Base-by-base conservation (phyloP, 1,284 basidiomycete species). In the Trametes polyzona region DNA sequence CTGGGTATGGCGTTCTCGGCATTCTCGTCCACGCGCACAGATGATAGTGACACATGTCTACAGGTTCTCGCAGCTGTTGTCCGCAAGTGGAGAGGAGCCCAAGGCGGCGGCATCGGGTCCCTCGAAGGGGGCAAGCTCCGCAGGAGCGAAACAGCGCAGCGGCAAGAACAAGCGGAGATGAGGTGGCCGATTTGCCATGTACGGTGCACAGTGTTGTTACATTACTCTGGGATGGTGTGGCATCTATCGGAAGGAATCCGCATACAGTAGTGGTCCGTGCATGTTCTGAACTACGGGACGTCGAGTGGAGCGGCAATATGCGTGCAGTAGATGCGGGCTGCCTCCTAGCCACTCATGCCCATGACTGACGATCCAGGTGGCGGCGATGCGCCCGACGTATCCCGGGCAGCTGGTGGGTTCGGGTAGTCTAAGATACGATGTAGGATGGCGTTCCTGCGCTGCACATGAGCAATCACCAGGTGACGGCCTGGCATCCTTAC, bases 371-470 rank as follows among this genome's bases (percentile, higher is more conserved):
- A 23, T 29, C 55, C 39, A 10, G 39, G 26, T n/a, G 57, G 27
- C 23, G 64, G 46, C 37, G 55, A 24, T 19, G 47, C 30, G 8
- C 19, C 41, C 23, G 49, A 8, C 16, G 35, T 8, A 16, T 47
- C 40, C 23, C 55, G 51, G 16, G 16, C n/a, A 43, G 42, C 19
- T 12, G 29, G 19, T 21, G 24, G 11, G 43, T 29, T 42, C 3
- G 81, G 78, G 66, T 83, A 84, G 41, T 80, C 75, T 17, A 88
- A 76, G 27, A 80, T 82, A 44, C 75, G 79, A 51, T 82, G 82
- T 54, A 90, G 73, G 48, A 82, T 70, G 1, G 75, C 68, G 66
- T 90, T 90, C 65, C 88, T 89, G 66, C 11, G 23, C 12, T 35
- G n/a, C 7, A 23, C n/a, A 33, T 49, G 32, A 47, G 44, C 27